Evolutionary conservation across 2,329 filamentous ascomycete species (phyloP).

Genomic region (Venturia effusa): DNA sequence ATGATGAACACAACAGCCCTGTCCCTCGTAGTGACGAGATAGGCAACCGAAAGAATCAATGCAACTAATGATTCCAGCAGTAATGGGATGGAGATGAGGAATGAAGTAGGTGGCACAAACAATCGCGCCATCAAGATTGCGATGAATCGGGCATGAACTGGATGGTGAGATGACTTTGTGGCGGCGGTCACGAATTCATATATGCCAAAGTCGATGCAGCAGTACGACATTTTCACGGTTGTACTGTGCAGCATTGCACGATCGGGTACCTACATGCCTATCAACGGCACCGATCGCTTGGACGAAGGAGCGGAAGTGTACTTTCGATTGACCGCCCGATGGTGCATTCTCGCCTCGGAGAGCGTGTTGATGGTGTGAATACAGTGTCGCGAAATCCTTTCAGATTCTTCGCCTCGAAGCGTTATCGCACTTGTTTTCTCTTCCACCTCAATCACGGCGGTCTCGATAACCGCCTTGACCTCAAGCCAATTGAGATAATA

Average conservation of each 20-base stretch:
- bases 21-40: neutral
- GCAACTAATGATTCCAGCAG: neutral
- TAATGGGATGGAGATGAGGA: neutral
- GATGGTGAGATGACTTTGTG: neutral
- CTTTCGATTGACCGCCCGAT: neutral
- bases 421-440: no score
- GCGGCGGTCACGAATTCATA: neutral
- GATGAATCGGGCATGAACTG: neutral
- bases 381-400: neutral
- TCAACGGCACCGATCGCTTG: neutral
- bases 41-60: neutral
- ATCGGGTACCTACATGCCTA: constrained; percentile 2
- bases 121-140: neutral
- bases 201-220: neutral
- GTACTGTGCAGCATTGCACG: neutral
- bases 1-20: neutral
- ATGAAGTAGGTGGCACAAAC: neutral
- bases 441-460: no score
- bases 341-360: neutral
- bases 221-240: neutral
- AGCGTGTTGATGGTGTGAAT: neutral
- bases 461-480: no score
- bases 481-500: no score
- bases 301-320: neutral
- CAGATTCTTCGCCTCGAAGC: neutral